Base-by-base conservation (phyloP, 1,284 basidiomycete genomes). In the Trichosporon coremiiforme region DNA sequence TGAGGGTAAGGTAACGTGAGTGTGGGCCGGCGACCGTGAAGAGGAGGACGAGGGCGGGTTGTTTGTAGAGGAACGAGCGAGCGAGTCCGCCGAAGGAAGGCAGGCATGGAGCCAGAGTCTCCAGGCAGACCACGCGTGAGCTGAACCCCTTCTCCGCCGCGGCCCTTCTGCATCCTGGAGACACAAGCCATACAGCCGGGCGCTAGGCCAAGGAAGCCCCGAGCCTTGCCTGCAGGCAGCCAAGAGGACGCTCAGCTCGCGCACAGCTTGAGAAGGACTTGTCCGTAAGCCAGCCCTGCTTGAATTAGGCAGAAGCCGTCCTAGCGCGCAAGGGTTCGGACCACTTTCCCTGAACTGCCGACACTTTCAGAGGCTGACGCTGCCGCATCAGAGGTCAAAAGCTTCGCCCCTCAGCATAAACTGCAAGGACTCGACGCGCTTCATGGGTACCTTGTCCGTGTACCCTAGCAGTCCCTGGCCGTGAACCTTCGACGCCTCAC, bases 381-480 rank as follows among this genome's bases (percentile, higher is more conserved):
- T 53, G 20, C 22, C 7, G 9, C 50, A 53, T 25, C 50, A 22
- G 22, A 53, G n/a, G 20, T 7, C 50, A 25, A 17, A 10, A 8
- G 50, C 50, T 53, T 53, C 50, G 50, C 50, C 50, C 47, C 47
- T 50, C n/a, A 20, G 10, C 10, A 13, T 15, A 41, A 13, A 20
- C 5, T 4, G n/a, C 20, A 17, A 50, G 47, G 47, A 50, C 17
- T 53, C 47, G 9, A 25, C 50, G 50, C 50, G 50, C 50, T 53
- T 53, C 50, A 53, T 53, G 50, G 50, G 50, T 53, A 53, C 50
- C 50, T 53, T 25, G 50, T 25, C 50, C 22, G 50, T 53, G 50
- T 53, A 25, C 9, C 50, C 50, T 25, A 7, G 9, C 20, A 9
- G 4, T 53, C 50, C 45, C 50, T 53, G 22, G 50, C 22, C 12